A percentile compares a stretch with the other conserved stretches of the same genome.
Evolutionary conservation across 441 rosid genomes (phyloP).

Genomic region (Aquilaria agallochum): DNA sequence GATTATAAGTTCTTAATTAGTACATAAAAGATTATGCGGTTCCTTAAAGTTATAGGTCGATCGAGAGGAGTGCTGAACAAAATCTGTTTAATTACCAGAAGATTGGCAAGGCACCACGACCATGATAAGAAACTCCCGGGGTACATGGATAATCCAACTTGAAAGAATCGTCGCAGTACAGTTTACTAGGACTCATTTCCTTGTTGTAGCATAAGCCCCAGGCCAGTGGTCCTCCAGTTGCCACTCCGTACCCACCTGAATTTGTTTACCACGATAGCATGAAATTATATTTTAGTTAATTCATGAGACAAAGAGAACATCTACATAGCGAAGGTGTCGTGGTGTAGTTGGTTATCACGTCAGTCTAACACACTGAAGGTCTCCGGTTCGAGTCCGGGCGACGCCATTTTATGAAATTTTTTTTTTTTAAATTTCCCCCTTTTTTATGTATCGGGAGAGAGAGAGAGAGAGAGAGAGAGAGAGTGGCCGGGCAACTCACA

Average conservation of each 20-base stretch:
- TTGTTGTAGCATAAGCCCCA: slow-evolving; percentile 95
- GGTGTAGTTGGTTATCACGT: slow-evolving; percentile 99
- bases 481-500: slow-evolving; percentile 31
- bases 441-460: background rate
- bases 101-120: slow-evolving; percentile 87
- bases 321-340: slow-evolving; percentile 35
- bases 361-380: slow-evolving; percentile 99
- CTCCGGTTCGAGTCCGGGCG: slow-evolving; percentile 92
- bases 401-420: slow-evolving; percentile 31
- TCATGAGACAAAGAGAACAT: background rate
- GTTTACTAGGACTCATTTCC: slow-evolving; percentile 79
- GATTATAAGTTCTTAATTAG: too few relatives aligned
- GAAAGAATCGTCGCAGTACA: slow-evolving; percentile 72
- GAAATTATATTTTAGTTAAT: background rate
- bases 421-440: background rate
- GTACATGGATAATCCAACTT: slow-evolving; percentile 74
- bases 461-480: background rate
- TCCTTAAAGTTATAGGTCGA: too few relatives aligned
- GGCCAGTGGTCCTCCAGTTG: slow-evolving; percentile 87
- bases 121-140: slow-evolving; percentile 77
- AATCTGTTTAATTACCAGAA: slow-evolving; percentile 49
- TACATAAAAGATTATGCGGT: too few relatives aligned
- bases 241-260: slow-evolving; percentile 95
- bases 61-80: too few relatives aligned
- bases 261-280: background rate